Evolutionary conservation across 441 rosid genomes (phyloP), one percentile per base, ranked within the genome.

Genomic region (Croton laevigatus): DNA sequence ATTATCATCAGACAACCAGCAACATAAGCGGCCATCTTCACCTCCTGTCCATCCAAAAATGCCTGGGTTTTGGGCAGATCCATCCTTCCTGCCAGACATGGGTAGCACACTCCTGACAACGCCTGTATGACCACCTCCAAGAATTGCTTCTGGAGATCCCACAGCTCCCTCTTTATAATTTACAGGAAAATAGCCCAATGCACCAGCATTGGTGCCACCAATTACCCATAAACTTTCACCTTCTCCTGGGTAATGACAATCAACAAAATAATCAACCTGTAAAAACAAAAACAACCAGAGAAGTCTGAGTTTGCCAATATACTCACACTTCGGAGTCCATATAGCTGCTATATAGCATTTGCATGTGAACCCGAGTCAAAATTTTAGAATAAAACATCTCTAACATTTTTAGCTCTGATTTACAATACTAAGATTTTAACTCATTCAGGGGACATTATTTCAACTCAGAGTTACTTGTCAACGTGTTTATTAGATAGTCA

Each of bases 261-360:
- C 98, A 3, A 93, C 90, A 76, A 95, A 91, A 72, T 95, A 93
- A 81, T 95, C 97, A 60, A 95, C 91, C 98, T 95, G 91, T 71
- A 53, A 61, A 70, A 36, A 27, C 16, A 53, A 52, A 19, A 40
- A 7, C 4, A 45, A 44, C 48, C 36, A 65, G 27, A 8, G 34
- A 13, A 71, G 52, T 9, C 17, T 54, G 48, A 66, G 38, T 4
- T 59, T 40, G 22, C 46, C 17, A 4, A 3, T 8, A 48, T 46
- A 58, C 4, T 54, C 16, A 22, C 20, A 8, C 44, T 32, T 46
- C 5, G 37, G 48, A 16, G 7, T 17, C 44, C 44, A 22, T 14
- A 36, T 10, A 52, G 11, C 7, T 0, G n/a, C 20, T 20, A 52
- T 16, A 36, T 14, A 51, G 16, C 10, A 54, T 14, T 22, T 55